phyloP scores from a whole-genome alignment of 768 basidiomycete species.

The Sarcomyxa edulis region DNA sequence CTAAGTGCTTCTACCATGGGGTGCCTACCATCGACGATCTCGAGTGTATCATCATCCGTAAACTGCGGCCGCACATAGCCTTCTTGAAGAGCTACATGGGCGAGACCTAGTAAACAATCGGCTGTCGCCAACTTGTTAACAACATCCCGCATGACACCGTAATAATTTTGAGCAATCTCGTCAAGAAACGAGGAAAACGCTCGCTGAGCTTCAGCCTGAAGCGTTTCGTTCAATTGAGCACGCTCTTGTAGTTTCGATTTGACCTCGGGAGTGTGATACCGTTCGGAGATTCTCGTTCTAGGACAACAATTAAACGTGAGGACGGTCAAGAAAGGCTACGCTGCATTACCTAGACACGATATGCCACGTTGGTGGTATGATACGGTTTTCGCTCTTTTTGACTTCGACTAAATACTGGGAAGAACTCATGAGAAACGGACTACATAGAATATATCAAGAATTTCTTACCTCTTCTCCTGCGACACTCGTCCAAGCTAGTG shows the following conservation, averaged over 20 bases:
- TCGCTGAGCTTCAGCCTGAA: conserved; percentile 56
- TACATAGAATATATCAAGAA: background rate
- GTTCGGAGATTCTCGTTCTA: conserved; percentile 66
- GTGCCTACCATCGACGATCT: conserved; percentile 83
- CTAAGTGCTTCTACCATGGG: conserved; percentile 85
- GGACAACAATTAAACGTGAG: background rate
- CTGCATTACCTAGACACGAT: conserved; percentile 66
- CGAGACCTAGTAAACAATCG: conserved; percentile 85
- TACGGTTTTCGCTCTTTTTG: conserved; percentile 48
- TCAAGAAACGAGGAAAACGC: conserved; percentile 66
- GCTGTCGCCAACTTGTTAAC: conserved; percentile 78
- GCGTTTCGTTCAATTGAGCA: conserved; percentile 68
- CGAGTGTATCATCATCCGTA: conserved; percentile 57
- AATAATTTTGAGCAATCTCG: conserved; percentile 65
- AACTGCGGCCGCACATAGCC: conserved; percentile 80
- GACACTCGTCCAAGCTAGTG: conserved; percentile 62
- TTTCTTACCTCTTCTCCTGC: conserved; percentile 62
- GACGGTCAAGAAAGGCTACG: background rate
- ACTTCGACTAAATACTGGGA: conserved; percentile 77
- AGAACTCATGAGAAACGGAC: conserved; percentile 1
- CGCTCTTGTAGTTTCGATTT: conserved; percentile 60
- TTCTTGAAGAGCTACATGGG: conserved; percentile 68
- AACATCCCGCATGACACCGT: conserved; percentile 65
- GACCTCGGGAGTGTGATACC: conserved; percentile 75
- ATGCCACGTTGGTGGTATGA: conserved; percentile 53